Evolutionary conservation across 495 filamentous ascomycete species (phyloP), one percentile per base, ranked within the genome.

Genomic region (Cercophora newfieldiana): DNA sequence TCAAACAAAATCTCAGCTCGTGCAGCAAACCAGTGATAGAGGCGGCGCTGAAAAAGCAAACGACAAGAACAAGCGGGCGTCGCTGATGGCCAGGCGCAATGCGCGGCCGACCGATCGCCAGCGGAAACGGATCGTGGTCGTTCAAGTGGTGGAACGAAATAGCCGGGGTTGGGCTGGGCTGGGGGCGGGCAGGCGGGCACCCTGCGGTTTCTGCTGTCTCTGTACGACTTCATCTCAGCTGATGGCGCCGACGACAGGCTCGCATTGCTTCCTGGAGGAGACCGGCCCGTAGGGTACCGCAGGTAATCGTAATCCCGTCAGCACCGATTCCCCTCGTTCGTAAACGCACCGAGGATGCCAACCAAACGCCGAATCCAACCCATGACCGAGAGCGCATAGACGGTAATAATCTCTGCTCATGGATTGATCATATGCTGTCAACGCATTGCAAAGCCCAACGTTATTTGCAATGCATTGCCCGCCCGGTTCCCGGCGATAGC

Each of bases 71-170:
- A 44, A 16, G 10, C 12, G 37, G 37, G 37, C 21, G 6, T 22
- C 50, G 24, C 21, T 53, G 50, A 53, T 53, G 19, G 10, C 50
- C 50, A 53, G 50, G n/a, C 50, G 50, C 50, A 53, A 53, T 53
- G 50, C 50, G 24, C 50, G 21, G 24, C 50, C 50, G n/a, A 24
- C 50, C 10, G 50, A 53, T 53, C 50, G 50, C 3, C 10, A 2
- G 50, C 50, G 50, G 19, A 7, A 53, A 44, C 37, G 37, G 37
- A 44, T 44, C 37, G 37, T 14, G 4, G 2, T 14, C 37, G 18
- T n/a, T 44, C 37, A 14, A 44, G 10, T 44, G 37, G 37, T 44
- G 37, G 12, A 14, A 44, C 37, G 37, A 14, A 44, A 44, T 14
- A 44, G 37, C 37, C 10, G 37, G 37, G 37, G 37, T 16, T 44